Base-by-base conservation (phyloP, 106 monocot species). In the Dioscorea dumetorum region DNA sequence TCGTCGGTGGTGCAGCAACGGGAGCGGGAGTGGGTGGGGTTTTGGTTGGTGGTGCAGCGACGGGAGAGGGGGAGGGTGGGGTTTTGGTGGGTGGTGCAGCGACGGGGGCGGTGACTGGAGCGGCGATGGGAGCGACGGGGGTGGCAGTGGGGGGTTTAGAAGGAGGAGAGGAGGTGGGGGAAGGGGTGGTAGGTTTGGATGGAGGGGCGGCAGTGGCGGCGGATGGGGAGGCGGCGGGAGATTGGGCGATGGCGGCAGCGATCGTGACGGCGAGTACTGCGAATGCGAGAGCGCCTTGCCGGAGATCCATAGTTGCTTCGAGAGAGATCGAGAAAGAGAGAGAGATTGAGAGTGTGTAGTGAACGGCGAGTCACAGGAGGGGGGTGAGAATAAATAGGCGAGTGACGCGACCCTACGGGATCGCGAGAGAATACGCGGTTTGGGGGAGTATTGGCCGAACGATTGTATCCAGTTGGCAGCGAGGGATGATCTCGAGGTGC, bases 261-360 rank as follows among this genome's bases (percentile, higher is more conserved):
- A 62, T 24, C 14, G 73, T 64, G 9, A 73, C 2, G 65, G 65
- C 64, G 48, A 66, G 57, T 23, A 73, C 57, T 8, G 48, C 64
- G 56, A 73, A 18, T 15, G 54, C 41, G 8, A 73, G 57, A 11
- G 48, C 15, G 22, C 22, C 34, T 62, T 32, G 1, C 62, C 33
- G 33, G 33, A 16, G 28, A 28, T 72, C 51, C 49, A 31, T 62
- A 2, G 11, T 7, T 33, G 5, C 19, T 58, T 14, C 4, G 18
- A n/a, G 15, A 14, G 22, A 12, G 5, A 57, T 0, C 10, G 7
- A 48, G 18, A 33, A 35, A 49, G 57, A 22, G 14, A 4, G 18
- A 8, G 64, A 62, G 15, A 18, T 51, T 22, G 11, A 41, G 5
- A 6, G 6, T 34, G 7, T 3, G 3, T 3, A 41, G 41, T 41